These are phyloP conservation scores for Deuterostichococcus epilithicus DNA, from an alignment of 139 green algal genomes.

Conservation along the genomic window DNA sequence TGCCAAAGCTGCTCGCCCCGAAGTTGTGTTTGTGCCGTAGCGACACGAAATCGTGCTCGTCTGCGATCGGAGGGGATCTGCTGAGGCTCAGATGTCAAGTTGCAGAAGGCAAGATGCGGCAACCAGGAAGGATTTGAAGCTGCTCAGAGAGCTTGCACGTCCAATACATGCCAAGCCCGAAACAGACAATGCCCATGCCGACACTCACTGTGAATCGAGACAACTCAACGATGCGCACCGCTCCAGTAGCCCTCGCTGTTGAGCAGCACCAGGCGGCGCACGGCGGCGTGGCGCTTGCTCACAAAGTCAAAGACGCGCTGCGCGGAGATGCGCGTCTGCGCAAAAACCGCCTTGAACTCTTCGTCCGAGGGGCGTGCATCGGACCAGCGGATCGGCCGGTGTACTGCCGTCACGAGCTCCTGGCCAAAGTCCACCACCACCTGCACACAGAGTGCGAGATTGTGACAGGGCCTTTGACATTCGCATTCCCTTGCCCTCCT, in stretches of 20 bases:
- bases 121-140: too few relatives aligned
- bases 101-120: too few relatives aligned
- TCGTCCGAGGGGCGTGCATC: slow-evolving; percentile 42
- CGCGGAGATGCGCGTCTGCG: slow-evolving; percentile 14
- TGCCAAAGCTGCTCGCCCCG: slow-evolving; percentile 40
- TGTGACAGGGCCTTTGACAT: background rate
- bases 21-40: slow-evolving; percentile 59
- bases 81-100: too few relatives aligned
- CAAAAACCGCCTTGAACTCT: slow-evolving; percentile 36
- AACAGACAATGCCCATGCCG: too few relatives aligned
- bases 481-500: too few relatives aligned
- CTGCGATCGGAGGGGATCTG: slow-evolving; percentile 16
- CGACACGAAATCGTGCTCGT: slow-evolving; percentile 51
- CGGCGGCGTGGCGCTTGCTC: slow-evolving; percentile 7
- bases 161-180: too few relatives aligned
- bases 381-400: slow-evolving; percentile 50
- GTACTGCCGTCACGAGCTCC: slow-evolving; percentile 59
- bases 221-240: background rate
- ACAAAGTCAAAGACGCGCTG: slow-evolving; percentile 51
- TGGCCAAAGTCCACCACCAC: slow-evolving; percentile 58
- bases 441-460: background rate
- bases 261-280: slow-evolving; percentile 36
- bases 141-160: too few relatives aligned
- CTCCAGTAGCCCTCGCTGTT: slow-evolving; percentile 51
- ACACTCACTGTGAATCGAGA: background rate